Percentiles rank a stretch among this genome's conserved stretches.
Conservation (phyloP, 2,329 filamentous ascomycete species). For the Apiospora koreana region DNA sequence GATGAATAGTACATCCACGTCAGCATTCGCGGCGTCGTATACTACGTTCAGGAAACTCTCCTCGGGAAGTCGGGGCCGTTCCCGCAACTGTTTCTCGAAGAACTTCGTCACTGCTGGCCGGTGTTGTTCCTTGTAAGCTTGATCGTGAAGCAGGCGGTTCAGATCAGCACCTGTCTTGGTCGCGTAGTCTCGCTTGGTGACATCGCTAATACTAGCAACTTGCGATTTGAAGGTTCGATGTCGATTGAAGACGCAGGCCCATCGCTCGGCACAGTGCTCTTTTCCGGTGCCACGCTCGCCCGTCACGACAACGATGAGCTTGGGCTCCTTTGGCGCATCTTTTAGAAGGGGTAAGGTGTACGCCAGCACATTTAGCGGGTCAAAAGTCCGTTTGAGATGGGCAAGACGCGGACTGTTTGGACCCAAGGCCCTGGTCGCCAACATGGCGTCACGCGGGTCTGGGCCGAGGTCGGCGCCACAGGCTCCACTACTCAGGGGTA, state of each 20-base stretch:
- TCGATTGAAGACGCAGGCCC: slow-evolving; percentile 43
- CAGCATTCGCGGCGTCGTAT: slow-evolving; percentile 37
- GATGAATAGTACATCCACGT: slow-evolving; percentile 54
- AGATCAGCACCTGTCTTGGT: slow-evolving; percentile 47
- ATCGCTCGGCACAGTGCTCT: slow-evolving; percentile 58
- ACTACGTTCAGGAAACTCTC: slow-evolving; percentile 54
- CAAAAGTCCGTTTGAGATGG: slow-evolving; percentile 49
- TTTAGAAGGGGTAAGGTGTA: slow-evolving; percentile 56
- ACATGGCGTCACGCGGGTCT: slow-evolving; percentile 54
- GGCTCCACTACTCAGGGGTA: slow-evolving; percentile 51
- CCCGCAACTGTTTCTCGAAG: slow-evolving; percentile 45
- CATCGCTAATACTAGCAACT: slow-evolving; percentile 57
- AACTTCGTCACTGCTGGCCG: slow-evolving; percentile 52
- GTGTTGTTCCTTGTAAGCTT: slow-evolving; percentile 63
- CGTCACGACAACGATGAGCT: slow-evolving; percentile 59
- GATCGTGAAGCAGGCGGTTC: slow-evolving; percentile 49
- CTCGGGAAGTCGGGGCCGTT: slow-evolving; percentile 47
- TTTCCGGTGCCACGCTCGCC: slow-evolving; percentile 59
- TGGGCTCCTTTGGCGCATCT: slow-evolving; percentile 32
- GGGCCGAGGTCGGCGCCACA: slow-evolving; percentile 66
- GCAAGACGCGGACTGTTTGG: slow-evolving; percentile 50
- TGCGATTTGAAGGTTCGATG: slow-evolving; percentile 35
- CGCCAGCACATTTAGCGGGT: slow-evolving; percentile 52
- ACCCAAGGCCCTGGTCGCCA: slow-evolving; percentile 60
- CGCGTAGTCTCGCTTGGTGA: slow-evolving; percentile 59